A percentile compares a stretch with the other conserved stretches of the same genome.
These are phyloP conservation scores for Hortiboletus flavorubellus DNA, from an alignment of 768 basidiomycete genomes.

Conservation along the genomic window DNA sequence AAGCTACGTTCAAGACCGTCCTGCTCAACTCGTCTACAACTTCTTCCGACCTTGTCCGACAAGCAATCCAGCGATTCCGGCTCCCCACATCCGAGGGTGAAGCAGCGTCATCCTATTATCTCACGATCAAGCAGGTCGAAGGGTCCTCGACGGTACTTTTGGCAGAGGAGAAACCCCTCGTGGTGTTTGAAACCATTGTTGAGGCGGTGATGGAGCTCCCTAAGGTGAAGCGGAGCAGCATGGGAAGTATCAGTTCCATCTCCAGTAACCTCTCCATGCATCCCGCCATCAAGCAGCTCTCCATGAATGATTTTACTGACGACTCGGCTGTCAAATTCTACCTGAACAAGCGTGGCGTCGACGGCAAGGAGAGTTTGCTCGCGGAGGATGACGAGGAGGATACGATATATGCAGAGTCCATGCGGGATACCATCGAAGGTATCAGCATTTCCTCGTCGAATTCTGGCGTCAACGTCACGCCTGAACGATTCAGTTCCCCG, in stretches of 20 bases:
- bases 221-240: constrained; percentile 88
- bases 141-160: constrained; percentile 76
- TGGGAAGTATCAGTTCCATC: constrained; percentile 93
- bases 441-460: constrained; percentile 16
- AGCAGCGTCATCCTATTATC: constrained; percentile 65
- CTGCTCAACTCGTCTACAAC: constrained; percentile 85
- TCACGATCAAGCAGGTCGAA: constrained; percentile 92
- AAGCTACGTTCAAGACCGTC: constrained; percentile 98
- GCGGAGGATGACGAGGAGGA: constrained; percentile 45
- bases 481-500: constrained; percentile 79
- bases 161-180: constrained; percentile 76
- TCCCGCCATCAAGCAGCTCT: constrained; percentile 89
- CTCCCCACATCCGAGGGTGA: constrained; percentile 58
- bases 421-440: constrained; percentile 30
- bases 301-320: constrained; percentile 97
- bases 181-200: constrained; percentile 82
- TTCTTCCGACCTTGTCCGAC: constrained; percentile 78
- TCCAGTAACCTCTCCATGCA: constrained; percentile 90
- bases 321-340: constrained; percentile 98
- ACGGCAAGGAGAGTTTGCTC: constrained; percentile 43
- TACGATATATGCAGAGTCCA: constrained; percentile 37
- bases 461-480: constrained; percentile 44
- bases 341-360: constrained; percentile 61
- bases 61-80: constrained; percentile 93
- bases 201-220: constrained; percentile 78